These are phyloP conservation scores for Colletotrichum godetiae DNA, from an alignment of 2,329 filamentous ascomycete species.

Conservation along the genomic window DNA sequence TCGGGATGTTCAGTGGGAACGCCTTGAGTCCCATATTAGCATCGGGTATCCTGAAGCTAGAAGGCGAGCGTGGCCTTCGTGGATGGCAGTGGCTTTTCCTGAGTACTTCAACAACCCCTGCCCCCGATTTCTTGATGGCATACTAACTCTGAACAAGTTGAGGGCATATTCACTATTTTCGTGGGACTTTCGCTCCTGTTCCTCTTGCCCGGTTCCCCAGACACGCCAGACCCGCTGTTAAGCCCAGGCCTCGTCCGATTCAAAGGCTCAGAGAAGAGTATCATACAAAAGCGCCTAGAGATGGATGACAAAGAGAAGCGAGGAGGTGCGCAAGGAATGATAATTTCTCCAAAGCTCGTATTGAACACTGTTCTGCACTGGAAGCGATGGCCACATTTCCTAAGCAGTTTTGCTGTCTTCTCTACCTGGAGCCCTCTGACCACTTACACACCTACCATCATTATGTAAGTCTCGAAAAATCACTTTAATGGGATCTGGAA, in stretches of 20 bases:
- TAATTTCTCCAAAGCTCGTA: conserved; percentile 51
- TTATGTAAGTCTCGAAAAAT: conserved; percentile 43
- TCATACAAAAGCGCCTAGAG: conserved; percentile 49
- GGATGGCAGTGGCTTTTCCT: conserved; percentile 65
- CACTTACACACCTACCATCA: conserved; percentile 61
- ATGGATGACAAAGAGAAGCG: conserved; percentile 46
- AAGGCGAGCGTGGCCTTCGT: conserved; percentile 50
- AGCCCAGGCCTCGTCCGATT: conserved; percentile 52
- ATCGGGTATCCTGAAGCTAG: conserved; percentile 58
- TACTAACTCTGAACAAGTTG: conserved; percentile 45
- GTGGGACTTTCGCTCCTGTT: conserved; percentile 52
- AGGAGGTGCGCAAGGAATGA: conserved; percentile 47
- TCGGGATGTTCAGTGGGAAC: conserved; percentile 64
- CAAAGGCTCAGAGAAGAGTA: conserved; percentile 44
- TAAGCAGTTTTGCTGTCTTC: conserved; percentile 62
- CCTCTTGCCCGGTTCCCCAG: conserved; percentile 55
- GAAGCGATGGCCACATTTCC: conserved; percentile 59
- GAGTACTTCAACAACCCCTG: conserved; percentile 43
- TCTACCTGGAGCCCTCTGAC: conserved; percentile 64
- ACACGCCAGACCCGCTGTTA: conserved; percentile 51
- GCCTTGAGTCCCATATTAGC: conserved; percentile 61
- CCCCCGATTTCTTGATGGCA: too few relatives aligned
- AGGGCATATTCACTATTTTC: conserved; percentile 56
- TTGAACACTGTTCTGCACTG: conserved; percentile 57
- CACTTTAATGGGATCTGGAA: too few relatives aligned